Evolutionary conservation across 1,284 basidiomycete genomes (phyloP).

Genomic region (Golubevia pallescens): DNA sequence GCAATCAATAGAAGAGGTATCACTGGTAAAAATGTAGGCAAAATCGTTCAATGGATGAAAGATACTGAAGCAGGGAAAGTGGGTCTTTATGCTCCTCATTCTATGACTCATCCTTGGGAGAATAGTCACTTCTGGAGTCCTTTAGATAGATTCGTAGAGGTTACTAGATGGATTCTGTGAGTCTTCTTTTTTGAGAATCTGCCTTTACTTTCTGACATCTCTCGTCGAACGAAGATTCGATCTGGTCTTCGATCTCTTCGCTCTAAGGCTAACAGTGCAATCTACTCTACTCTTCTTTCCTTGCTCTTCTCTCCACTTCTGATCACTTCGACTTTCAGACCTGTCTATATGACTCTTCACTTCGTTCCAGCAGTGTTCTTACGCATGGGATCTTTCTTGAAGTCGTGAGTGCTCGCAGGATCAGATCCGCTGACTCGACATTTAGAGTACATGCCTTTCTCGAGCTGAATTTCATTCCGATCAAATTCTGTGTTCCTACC

Average conservation of each 20-base stretch:
- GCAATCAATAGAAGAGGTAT: slow-evolving; percentile 39
- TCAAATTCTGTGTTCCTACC: background rate
- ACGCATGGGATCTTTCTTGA: slow-evolving; percentile 50
- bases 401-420: slow-evolving; percentile 15
- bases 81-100: slow-evolving; percentile 36
- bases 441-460: background rate
- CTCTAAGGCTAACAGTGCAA: too few relatives aligned
- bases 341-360: slow-evolving; percentile 85
- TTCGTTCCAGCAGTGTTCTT: slow-evolving; percentile 73
- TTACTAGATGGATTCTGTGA: slow-evolving; percentile 49
- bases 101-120: slow-evolving; percentile 50
- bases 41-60: slow-evolving; percentile 33
- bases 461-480: background rate
- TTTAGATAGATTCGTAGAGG: slow-evolving; percentile 41
- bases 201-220: background rate
- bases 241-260: background rate
- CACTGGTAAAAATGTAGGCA: slow-evolving; percentile 36
- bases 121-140: slow-evolving; percentile 43
- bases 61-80: slow-evolving; percentile 24
- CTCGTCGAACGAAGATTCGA: background rate
- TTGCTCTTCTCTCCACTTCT: too few relatives aligned
- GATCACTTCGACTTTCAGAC: slow-evolving; percentile 17
- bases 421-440: background rate
- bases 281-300: too few relatives aligned
- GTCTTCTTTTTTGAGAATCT: slow-evolving; percentile 1